Conservation (phyloP, 2,329 filamentous ascomycete genomes). For the Xylariaceae sp. region DNA sequence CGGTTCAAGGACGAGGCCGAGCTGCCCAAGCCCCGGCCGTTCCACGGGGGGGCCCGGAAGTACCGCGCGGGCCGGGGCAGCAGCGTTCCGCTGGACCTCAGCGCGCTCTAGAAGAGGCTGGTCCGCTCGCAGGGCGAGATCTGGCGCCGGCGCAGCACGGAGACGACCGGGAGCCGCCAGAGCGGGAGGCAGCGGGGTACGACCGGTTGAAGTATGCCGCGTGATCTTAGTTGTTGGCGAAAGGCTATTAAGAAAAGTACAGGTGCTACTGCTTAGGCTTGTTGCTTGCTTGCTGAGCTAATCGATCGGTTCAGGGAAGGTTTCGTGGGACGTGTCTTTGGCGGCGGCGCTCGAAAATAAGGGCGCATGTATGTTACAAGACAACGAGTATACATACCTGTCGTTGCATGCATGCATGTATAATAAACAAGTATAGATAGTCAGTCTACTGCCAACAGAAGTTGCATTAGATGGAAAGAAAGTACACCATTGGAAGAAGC, state of each 20-base stretch:
- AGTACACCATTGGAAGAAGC: background rate
- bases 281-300: background rate
- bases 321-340: too few relatives aligned
- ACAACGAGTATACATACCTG: too few relatives aligned
- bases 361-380: background rate
- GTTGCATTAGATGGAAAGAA: background rate
- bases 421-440: too few relatives aligned
- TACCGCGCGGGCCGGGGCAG: slow-evolving; percentile 92
- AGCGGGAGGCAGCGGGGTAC: background rate
- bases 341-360: background rate
- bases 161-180: background rate
- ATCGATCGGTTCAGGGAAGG: background rate
- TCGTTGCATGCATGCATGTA: background rate
- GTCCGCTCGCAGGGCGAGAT: background rate
- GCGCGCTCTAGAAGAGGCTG: slow-evolving; percentile 48
- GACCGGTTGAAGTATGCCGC: background rate
- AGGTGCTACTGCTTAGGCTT: too few relatives aligned
- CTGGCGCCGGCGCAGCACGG: too few relatives aligned
- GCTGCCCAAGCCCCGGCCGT: slow-evolving; percentile 83
- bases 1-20: slow-evolving; percentile 81
- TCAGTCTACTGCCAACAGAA: background rate
- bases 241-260: too few relatives aligned
- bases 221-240: too few relatives aligned
- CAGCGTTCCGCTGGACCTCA: slow-evolving; percentile 88
- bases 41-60: slow-evolving; percentile 71